phyloP scores from a whole-genome alignment of 768 basidiomycete species.

The Agrocybe pediades region DNA sequence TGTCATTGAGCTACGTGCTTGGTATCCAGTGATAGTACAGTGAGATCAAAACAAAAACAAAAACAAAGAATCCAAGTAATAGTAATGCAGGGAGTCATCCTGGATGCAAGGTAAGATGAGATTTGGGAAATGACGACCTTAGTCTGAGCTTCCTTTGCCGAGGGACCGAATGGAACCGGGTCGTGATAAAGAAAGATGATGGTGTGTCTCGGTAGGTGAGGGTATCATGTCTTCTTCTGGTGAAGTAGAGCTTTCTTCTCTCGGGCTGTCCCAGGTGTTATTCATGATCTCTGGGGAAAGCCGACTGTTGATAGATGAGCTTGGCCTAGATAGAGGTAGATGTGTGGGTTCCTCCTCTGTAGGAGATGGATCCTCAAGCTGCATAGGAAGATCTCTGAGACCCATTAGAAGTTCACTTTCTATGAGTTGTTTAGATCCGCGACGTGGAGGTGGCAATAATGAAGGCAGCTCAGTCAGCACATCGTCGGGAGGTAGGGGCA shows the following conservation, averaged over 20 bases:
- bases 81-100: background rate
- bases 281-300: conserved; percentile 13
- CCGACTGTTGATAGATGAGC: conserved; percentile 39
- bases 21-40: no score
- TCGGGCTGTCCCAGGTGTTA: conserved; percentile 17
- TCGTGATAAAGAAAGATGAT: conserved; percentile 42
- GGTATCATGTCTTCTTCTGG: conserved; percentile 27
- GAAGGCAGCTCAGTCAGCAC: conserved; percentile 34
- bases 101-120: no score
- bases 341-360: conserved; percentile 9
- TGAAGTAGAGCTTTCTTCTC: conserved; percentile 8
- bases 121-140: no score
- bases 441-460: conserved; percentile 66
- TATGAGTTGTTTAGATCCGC: conserved; percentile 51
- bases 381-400: conserved; percentile 3
- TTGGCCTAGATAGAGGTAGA: conserved; percentile 47
- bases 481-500: conserved; percentile 15
- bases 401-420: conserved; percentile 29
- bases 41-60: conserved; percentile 1
- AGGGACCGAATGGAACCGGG: conserved; percentile 58
- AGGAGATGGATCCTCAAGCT: background rate
- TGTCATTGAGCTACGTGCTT: background rate
- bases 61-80: background rate
- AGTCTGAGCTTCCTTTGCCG: conserved; percentile 46
- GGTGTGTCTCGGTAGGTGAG: conserved; percentile 28